Evolutionary conservation across 169 alveolate species (phyloP).

Genomic region (Perkinsus olseni): DNA sequence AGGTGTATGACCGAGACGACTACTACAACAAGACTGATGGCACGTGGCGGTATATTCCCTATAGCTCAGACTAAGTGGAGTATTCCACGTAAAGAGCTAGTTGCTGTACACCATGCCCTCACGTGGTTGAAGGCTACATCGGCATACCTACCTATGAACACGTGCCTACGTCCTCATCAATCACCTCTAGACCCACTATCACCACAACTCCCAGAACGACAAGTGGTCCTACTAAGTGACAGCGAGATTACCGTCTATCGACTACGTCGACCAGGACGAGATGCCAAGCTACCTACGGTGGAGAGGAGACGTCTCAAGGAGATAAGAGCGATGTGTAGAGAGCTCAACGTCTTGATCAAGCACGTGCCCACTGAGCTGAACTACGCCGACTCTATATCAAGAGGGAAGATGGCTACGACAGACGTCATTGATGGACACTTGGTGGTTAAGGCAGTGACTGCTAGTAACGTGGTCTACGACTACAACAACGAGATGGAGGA

Average conservation of each 20-base stretch:
- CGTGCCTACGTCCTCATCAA: background rate
- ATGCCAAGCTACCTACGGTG: background rate
- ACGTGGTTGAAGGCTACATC: background rate
- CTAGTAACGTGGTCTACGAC: background rate
- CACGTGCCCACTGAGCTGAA: background rate
- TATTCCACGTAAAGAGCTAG: background rate
- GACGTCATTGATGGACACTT: background rate
- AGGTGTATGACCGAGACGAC: background rate
- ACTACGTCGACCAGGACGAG: background rate
- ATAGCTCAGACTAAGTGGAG: background rate
- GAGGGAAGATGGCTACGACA: background rate
- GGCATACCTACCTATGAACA: background rate
- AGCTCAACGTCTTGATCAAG: background rate
- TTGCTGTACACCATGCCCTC: background rate
- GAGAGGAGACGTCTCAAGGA: background rate
- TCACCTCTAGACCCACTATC: background rate
- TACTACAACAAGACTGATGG: background rate
- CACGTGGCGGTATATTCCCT: background rate
- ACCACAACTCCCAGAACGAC: background rate
- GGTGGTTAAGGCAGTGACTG: background rate
- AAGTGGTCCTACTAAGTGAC: background rate
- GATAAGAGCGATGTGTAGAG: background rate
- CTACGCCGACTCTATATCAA: background rate
- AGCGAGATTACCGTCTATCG: background rate
- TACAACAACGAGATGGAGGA: background rate